Conservation (phyloP, 768 basidiomycete genomes). For the Neoboletus brunneissimus region DNA sequence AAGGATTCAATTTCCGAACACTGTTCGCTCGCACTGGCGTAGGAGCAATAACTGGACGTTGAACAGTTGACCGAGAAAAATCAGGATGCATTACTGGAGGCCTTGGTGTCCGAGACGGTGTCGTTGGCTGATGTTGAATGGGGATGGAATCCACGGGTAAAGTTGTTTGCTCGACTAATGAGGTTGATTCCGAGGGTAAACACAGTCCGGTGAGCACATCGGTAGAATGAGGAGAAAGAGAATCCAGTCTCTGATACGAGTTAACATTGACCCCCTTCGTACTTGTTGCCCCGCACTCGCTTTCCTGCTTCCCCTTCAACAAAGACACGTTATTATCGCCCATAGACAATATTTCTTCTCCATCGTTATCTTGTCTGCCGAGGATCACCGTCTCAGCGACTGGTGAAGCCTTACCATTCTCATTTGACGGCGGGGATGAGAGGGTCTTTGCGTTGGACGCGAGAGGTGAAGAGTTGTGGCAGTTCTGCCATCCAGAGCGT, state of each 20-base stretch:
- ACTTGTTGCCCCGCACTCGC: constrained; percentile 36
- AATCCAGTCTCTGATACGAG: constrained; percentile 45
- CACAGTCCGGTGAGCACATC: constrained; percentile 40
- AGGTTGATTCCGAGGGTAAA: constrained; percentile 21
- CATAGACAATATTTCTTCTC: neutral
- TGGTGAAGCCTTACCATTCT: constrained; percentile 19
- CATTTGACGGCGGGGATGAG: constrained; percentile 20
- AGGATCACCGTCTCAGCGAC: neutral
- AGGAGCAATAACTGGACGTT: constrained; percentile 29
- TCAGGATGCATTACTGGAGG: constrained; percentile 12
- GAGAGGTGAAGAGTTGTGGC: constrained; percentile 21
- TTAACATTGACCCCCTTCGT: constrained; percentile 2
- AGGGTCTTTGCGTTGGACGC: constrained; percentile 11
- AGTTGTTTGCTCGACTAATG: constrained; percentile 12
- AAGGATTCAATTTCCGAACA: constrained; percentile 21
- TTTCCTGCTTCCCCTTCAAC: constrained; percentile 11
- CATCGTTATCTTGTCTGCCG: neutral
- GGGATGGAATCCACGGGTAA: constrained; percentile 4
- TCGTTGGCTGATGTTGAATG: constrained; percentile 21
- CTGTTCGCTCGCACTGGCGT: constrained; percentile 26
- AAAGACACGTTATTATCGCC: neutral
- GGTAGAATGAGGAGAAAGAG: constrained; percentile 59
- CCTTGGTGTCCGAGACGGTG: constrained; percentile 18
- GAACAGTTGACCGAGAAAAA: constrained; percentile 19
- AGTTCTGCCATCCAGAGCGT: constrained; percentile 39